Evolutionary conservation across 2,329 filamentous ascomycete genomes (phyloP), one percentile per base, ranked within the genome.

Genomic region (Colletotrichum magnum): DNA sequence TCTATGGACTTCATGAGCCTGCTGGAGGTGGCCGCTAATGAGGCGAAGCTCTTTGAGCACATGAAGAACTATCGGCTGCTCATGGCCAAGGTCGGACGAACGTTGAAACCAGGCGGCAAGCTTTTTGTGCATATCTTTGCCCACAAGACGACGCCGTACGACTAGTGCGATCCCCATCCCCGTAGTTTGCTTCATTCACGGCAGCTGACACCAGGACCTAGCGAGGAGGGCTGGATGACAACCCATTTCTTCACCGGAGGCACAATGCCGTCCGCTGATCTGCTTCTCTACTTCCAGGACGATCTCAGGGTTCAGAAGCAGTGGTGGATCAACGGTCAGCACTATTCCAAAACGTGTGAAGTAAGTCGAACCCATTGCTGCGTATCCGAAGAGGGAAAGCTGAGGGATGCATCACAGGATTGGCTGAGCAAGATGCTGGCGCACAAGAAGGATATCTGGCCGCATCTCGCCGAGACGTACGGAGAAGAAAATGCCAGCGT

Each of bases 61-160:
- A 93, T 93, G 90, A 93, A 93, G 77, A 93, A 93, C 78, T 93
- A 93, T 78, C 86, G 90, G 71, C 80, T 89, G 13, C 85, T 93
- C 26, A 87, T 93, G 81, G 84, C 85, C 51, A 93, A 93, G 77
- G 80, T 93, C 16, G 76, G 84, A 4, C 82, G 85, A 36, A 85
- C 89, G 3, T 80, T 93, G 62, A 90, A 87, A 72, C 86, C 89
- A 0, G 83, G 84, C 1, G 91, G 91, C 5, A 92, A 92, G 79
- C 81, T 92, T 15, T 92, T 93, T 74, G 88, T 92, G 65, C 91
- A 93, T 73, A 88, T 92, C 61, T 93, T 93, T 74, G 84, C 84
- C 43, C 90, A 93, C 78, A 86, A 84, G 73, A 85, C 83, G 12
- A 90, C 88, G 15, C 90, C 91, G 0, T 93, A 93, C 75, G 90